Conservation (phyloP, 1,139 yeast genomes). For the Suhomyces bokatorum region DNA sequence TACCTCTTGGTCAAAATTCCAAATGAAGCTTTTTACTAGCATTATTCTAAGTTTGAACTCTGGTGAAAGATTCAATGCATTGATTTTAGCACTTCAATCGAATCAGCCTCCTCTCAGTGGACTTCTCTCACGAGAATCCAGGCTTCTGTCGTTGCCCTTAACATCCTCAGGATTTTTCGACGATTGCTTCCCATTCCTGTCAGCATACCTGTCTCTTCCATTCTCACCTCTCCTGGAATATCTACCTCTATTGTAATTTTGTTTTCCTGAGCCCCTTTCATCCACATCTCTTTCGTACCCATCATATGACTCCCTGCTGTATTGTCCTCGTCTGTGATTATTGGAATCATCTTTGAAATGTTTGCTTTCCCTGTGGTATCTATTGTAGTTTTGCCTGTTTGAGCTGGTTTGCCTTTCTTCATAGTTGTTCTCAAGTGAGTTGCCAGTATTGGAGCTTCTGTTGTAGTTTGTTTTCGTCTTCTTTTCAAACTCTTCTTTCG, state of each 20-base stretch:
- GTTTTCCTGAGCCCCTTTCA: no score
- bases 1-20: no score
- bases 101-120: no score
- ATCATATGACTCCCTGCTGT: background rate
- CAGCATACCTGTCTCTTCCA: background rate
- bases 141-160: no score
- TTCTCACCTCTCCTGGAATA: background rate
- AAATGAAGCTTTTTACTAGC: no score
- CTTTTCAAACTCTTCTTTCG: background rate
- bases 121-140: no score
- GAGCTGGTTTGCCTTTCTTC: background rate
- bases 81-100: no score
- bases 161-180: no score
- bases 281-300: background rate
- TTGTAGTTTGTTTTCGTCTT: slow-evolving; percentile 24
- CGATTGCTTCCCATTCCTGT: background rate
- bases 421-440: background rate
- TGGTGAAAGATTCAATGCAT: no score
- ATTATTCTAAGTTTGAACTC: no score
- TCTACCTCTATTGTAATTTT: background rate
- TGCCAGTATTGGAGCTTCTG: slow-evolving; percentile 16
- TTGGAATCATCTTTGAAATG: no score
- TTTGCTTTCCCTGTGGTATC: background rate
- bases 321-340: background rate
- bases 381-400: background rate